Conservation (phyloP, 106 monocot genomes). For the Dendrobium nobile region DNA sequence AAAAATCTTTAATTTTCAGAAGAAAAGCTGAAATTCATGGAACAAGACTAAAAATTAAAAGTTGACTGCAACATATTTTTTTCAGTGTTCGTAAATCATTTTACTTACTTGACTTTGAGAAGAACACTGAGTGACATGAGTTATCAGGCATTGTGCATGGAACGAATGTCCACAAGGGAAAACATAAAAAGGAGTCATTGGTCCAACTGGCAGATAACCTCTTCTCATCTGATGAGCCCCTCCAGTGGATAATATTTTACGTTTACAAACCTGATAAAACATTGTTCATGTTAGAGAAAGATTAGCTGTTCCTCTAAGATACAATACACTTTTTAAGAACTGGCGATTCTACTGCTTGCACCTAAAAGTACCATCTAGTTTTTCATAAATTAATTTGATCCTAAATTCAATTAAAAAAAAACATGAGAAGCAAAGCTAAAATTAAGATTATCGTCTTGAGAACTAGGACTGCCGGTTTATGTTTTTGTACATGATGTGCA, state of each 20-base stretch:
- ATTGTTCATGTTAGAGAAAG: not conserved
- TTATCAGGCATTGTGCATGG: slow-evolving; percentile 84
- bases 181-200: slow-evolving; percentile 84
- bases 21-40: not conserved
- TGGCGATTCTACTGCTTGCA: not conserved
- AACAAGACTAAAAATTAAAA: not conserved
- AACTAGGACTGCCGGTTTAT: not conserved
- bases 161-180: slow-evolving; percentile 98
- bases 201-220: slow-evolving; percentile 57
- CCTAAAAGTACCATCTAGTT: not conserved
- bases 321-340: not conserved
- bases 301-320: not conserved
- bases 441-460: not conserved
- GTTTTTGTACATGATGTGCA: not conserved
- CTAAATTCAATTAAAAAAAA: slow-evolving; percentile 1
- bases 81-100: not conserved
- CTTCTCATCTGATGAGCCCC: slow-evolving; percentile 43
- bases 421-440: not conserved
- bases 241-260: slow-evolving; percentile 73
- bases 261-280: slow-evolving; percentile 52
- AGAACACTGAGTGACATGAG: slow-evolving; percentile 62
- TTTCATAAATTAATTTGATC: not conserved
- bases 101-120: slow-evolving; percentile 58
- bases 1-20: not conserved
- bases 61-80: not conserved